phyloP scores from a whole-genome alignment of 164 flowering plant genomes.

The Kalanchoe fedtschenkoi region DNA sequence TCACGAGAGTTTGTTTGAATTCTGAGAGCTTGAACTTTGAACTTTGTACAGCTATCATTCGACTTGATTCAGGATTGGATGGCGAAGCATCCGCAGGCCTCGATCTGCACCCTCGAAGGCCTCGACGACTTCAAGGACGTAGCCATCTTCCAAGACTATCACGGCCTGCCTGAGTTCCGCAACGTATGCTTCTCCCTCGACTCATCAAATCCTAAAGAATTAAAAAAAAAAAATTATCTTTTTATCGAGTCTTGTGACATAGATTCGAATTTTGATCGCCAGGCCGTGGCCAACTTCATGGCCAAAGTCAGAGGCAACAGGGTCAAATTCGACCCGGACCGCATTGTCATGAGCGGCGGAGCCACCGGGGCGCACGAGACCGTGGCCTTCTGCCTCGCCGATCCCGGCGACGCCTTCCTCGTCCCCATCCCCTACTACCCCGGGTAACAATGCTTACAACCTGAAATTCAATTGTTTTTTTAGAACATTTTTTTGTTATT shows the following conservation, averaged over 20 bases:
- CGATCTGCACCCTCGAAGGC: constrained; percentile 63
- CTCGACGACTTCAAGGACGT: constrained; percentile 40
- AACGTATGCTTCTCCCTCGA: constrained; percentile 30
- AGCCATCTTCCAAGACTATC: constrained; percentile 77
- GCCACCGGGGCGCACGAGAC: constrained; percentile 86
- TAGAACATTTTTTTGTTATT: too few relatives aligned
- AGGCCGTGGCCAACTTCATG: constrained; percentile 85
- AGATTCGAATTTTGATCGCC: neutral
- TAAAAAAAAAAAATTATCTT: too few relatives aligned
- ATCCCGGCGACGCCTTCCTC: constrained; percentile 79
- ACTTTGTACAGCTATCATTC: constrained; percentile 49
- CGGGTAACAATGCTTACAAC: constrained; percentile 38
- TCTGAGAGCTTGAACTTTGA: too few relatives aligned
- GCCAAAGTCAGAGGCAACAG: constrained; percentile 52
- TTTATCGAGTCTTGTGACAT: neutral
- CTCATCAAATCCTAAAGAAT: too few relatives aligned
- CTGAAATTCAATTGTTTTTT: too few relatives aligned
- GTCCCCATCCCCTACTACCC: constrained; percentile 86
- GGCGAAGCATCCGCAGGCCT: constrained; percentile 52
- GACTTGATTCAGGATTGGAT: constrained; percentile 69
- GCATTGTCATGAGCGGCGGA: constrained; percentile 87
- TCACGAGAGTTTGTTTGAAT: too few relatives aligned
- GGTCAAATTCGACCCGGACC: constrained; percentile 55
- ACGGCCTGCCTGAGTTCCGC: constrained; percentile 73
- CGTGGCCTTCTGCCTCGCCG: constrained; percentile 67